phyloP scores from a whole-genome alignment of 169 alveolate species.

The Besnoitia besnoiti region DNA sequence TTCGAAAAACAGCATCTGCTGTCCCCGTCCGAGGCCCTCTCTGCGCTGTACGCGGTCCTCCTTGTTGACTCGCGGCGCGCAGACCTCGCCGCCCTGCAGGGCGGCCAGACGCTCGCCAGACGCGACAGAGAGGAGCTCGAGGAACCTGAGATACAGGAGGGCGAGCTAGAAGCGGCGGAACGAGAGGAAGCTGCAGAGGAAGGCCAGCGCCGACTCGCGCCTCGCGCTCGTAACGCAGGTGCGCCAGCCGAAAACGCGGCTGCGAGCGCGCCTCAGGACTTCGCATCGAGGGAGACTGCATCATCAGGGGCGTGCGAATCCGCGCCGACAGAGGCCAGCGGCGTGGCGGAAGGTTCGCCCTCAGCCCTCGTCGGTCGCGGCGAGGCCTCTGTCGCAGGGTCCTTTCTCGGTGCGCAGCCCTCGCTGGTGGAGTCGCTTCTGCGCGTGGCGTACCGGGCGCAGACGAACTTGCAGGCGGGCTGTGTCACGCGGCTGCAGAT shows the following conservation, averaged over 20 bases:
- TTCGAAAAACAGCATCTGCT: neutral
- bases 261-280: too few species aligned
- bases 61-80: neutral
- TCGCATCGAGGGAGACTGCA: too few species aligned
- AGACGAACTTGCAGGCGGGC: neutral
- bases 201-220: neutral
- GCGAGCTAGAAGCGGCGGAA: neutral
- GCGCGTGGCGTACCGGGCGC: conserved; percentile 4
- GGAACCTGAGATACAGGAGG: neutral
- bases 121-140: neutral
- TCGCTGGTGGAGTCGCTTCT: neutral
- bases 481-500: conserved; percentile 5
- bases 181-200: neutral
- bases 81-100: neutral
- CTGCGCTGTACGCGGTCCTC: conserved; percentile 36
- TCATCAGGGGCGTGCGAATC: too few species aligned
- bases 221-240: neutral
- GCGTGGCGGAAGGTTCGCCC: too few species aligned
- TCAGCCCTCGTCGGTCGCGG: too few species aligned
- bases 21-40: neutral
- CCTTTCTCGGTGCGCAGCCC: neutral
- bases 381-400: too few species aligned
- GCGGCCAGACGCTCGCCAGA: neutral
- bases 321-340: too few species aligned
- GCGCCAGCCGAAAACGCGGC: too few species aligned